A percentile compares a stretch with the other conserved stretches of the same genome.
These are phyloP conservation scores for Cryomyces minteri DNA, from an alignment of 495 filamentous ascomycete genomes.

Conservation along the genomic window DNA sequence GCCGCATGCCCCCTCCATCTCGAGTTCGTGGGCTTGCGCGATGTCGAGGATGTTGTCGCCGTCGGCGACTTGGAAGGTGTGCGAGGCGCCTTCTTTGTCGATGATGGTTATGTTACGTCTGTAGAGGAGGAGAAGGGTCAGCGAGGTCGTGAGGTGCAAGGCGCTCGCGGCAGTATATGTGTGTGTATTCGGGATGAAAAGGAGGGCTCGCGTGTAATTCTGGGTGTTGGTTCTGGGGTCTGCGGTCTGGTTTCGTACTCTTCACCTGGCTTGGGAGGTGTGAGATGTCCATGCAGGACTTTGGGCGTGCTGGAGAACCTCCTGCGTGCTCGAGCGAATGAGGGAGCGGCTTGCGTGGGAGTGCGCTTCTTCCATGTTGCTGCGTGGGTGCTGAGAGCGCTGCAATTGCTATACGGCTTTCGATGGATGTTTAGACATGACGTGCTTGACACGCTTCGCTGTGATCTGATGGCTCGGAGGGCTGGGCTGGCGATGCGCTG, in stretches of 20 bases:
- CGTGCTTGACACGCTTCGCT: no score
- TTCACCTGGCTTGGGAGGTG: constrained; percentile 78
- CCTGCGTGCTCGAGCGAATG: constrained; percentile 20
- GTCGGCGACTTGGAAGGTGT: constrained; percentile 58
- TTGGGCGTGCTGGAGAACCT: constrained; percentile 46
- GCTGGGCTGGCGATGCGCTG: no score
- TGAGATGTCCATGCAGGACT: constrained; percentile 56
- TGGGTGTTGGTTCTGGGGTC: no score
- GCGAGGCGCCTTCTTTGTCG: constrained; percentile 69
- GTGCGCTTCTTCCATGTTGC: no score
- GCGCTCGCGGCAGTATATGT: neutral
- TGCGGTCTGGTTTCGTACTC: constrained; percentile 39
- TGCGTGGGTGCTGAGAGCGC: no score
- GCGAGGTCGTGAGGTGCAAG: neutral
- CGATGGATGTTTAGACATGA: no score
- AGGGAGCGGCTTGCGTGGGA: no score
- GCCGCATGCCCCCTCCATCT: constrained; percentile 97
- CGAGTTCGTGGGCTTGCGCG: constrained; percentile 82
- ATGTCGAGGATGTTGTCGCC: constrained; percentile 91
- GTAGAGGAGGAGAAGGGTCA: neutral
- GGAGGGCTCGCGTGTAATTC: neutral
- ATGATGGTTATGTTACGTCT: constrained; percentile 86
- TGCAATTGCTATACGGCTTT: no score
- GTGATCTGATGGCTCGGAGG: no score
- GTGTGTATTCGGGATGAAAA: neutral